Evolutionary conservation across 73 alveolate species (phyloP).

Genomic region (Halteria grandinella): DNA sequence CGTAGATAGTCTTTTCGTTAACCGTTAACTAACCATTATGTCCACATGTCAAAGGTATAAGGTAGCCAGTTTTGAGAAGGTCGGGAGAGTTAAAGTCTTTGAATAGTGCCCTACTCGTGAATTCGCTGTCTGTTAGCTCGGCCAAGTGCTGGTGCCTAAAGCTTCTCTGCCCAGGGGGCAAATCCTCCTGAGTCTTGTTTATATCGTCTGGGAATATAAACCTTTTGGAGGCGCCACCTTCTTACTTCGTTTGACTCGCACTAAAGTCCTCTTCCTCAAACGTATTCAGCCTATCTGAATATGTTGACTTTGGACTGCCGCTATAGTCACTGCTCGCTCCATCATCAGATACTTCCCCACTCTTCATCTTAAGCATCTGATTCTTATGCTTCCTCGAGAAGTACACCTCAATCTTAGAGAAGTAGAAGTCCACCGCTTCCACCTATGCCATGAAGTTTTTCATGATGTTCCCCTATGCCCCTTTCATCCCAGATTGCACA

Average conservation of each 20-base stretch:
- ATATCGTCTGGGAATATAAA: no score
- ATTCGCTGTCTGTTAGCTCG: constrained; percentile 23
- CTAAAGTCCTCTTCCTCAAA: constrained; percentile 25
- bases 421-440: constrained; percentile 2
- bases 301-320: constrained; percentile 36
- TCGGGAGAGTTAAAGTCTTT: constrained; percentile 65
- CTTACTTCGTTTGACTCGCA: no score
- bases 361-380: neutral
- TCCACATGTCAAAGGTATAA: constrained; percentile 64
- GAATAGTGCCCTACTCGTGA: constrained; percentile 33
- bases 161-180: no score
- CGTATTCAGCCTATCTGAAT: constrained; percentile 10
- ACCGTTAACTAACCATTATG: constrained; percentile 53
- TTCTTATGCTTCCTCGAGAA: constrained; percentile 48
- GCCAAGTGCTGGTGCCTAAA: neutral
- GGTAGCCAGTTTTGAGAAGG: constrained; percentile 49
- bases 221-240: neutral
- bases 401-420: constrained; percentile 32
- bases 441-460: neutral
- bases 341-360: constrained; percentile 13
- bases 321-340: constrained; percentile 22
- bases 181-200: no score
- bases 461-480: constrained; percentile 37
- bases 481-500: neutral
- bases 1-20: constrained; percentile 54